A percentile compares a stretch with the other conserved stretches of the same genome.
Evolutionary conservation across 805 yeast species (phyloP).

Genomic region (Candida sakaeoensis): DNA sequence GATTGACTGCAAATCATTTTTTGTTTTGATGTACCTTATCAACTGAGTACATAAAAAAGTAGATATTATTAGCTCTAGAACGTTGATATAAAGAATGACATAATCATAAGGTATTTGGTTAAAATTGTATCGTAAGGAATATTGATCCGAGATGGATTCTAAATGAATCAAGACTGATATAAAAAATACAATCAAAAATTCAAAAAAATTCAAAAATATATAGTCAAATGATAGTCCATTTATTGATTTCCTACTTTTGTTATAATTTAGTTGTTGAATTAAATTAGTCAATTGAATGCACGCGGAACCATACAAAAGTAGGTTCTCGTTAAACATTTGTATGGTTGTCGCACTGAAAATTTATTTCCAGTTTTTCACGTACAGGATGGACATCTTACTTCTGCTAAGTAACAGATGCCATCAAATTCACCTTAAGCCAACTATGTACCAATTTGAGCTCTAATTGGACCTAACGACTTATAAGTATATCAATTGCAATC

Average conservation of each 20-base stretch:
- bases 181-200: neutral
- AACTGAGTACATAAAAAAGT: slow-evolving; percentile 23
- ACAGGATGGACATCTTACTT: no score
- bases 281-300: slow-evolving; percentile 6
- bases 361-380: no score
- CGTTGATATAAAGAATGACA: slow-evolving; percentile 3
- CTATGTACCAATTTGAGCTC: no score
- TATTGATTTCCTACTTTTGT: slow-evolving; percentile 15
- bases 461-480: no score
- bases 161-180: neutral
- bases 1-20: slow-evolving; percentile 34
- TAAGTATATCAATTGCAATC: no score
- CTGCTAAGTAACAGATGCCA: no score
- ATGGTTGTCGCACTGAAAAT: no score
- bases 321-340: neutral
- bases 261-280: slow-evolving; percentile 12
- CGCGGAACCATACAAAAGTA: neutral
- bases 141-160: slow-evolving; percentile 7
- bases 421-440: no score
- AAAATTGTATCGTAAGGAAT: slow-evolving; percentile 29
- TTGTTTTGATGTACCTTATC: slow-evolving; percentile 20
- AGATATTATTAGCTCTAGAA: slow-evolving; percentile 7
- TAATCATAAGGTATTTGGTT: slow-evolving; percentile 13
- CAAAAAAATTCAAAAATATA: slow-evolving; percentile 5
- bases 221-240: slow-evolving; percentile 19